Evolutionary conservation across 352 stramenopile species (phyloP).

Genomic region (Pythium rishiriense): DNA sequence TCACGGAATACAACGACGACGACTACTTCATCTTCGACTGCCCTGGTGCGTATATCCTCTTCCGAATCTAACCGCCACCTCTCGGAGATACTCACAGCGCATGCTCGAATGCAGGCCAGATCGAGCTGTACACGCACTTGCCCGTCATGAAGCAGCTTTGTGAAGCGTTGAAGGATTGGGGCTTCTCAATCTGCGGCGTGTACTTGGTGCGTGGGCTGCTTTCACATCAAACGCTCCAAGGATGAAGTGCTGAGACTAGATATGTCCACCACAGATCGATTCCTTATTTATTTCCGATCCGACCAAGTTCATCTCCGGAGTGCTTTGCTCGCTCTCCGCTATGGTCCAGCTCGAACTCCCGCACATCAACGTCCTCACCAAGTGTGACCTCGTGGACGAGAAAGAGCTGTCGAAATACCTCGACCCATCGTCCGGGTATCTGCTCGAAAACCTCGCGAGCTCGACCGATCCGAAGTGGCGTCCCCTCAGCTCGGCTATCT

Average conservation of each 20-base stretch:
- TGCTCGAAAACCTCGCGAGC: conserved; percentile 81
- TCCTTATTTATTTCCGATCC: conserved; percentile 95
- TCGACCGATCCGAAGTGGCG: conserved; percentile 84
- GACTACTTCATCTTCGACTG: conserved; percentile 99
- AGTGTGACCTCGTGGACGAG: conserved; percentile 90
- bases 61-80: not conserved
- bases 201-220: conserved; percentile 60
- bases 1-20: conserved; percentile 90
- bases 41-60: conserved; percentile 80
- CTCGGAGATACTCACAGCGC: not conserved
- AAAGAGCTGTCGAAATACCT: conserved; percentile 89
- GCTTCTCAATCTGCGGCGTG: conserved; percentile 87
- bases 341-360: conserved; percentile 99
- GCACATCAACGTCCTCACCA: conserved; percentile 92
- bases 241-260: not conserved
- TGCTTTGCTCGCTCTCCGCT: conserved; percentile 95
- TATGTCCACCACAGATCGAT: conserved; percentile 67
- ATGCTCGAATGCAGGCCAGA: conserved; percentile 62
- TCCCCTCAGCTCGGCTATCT: conserved; percentile 77
- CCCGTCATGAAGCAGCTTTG: conserved; percentile 91
- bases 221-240: not conserved
- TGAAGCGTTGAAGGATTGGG: conserved; percentile 81
- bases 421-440: conserved; percentile 80
- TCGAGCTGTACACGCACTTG: conserved; percentile 91
- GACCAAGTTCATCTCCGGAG: conserved; percentile 97